Evolutionary conservation across 768 basidiomycete species (phyloP).

Genomic region (Filobasidium floriforme): DNA sequence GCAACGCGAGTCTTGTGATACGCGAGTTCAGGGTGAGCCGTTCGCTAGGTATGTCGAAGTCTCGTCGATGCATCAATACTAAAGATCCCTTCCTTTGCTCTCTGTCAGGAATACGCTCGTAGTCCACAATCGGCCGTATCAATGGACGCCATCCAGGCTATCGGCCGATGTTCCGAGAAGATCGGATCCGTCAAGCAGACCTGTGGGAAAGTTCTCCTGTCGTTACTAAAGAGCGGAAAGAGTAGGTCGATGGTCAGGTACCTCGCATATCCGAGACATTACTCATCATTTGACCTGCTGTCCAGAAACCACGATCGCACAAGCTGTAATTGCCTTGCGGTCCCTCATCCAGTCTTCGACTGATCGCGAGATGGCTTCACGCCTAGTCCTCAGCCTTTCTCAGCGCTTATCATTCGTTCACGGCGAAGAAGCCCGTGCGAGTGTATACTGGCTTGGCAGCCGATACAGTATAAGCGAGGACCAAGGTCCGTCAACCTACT

Average conservation of each 20-base stretch:
- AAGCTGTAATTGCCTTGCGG: constrained; percentile 77
- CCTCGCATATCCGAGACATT: neutral
- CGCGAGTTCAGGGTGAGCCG: constrained; percentile 75
- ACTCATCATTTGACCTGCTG: neutral
- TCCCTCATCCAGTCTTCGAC: constrained; percentile 64
- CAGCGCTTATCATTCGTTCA: constrained; percentile 68
- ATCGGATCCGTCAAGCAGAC: neutral
- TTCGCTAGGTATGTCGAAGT: constrained; percentile 1
- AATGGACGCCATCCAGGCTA: constrained; percentile 63
- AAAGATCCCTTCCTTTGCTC: neutral
- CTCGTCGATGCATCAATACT: constrained; percentile 7
- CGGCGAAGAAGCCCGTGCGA: constrained; percentile 73
- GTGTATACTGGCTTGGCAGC: constrained; percentile 86
- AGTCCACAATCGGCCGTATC: constrained; percentile 67
- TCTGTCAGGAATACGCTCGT: constrained; percentile 66
- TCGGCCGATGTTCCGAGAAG: constrained; percentile 61
- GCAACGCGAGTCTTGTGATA: constrained; percentile 65
- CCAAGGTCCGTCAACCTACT: neutral
- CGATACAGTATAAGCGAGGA: constrained; percentile 58
- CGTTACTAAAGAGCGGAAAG: constrained; percentile 67
- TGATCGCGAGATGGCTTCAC: constrained; percentile 37
- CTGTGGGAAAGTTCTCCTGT: constrained; percentile 53
- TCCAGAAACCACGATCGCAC: constrained; percentile 66
- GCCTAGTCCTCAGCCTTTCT: constrained; percentile 71
- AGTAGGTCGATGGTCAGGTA: constrained; percentile 50